phyloP scores from a whole-genome alignment of 2,329 filamentous ascomycete species.

The Sphaerulina populicola region DNA sequence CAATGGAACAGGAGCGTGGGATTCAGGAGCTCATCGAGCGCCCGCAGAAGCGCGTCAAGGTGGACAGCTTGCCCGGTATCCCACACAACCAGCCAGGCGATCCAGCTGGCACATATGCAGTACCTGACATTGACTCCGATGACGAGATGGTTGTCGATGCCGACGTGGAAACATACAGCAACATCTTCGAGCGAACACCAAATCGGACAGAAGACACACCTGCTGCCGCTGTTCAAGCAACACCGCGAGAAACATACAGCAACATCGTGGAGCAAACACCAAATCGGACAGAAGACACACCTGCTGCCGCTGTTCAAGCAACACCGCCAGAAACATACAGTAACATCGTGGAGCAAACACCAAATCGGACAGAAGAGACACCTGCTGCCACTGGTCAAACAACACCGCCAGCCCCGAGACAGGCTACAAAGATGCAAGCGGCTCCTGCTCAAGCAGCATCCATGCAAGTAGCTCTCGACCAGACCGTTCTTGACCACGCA shows the following conservation, averaged over 20 bases:
- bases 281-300: neutral
- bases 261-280: slow-evolving; percentile 23
- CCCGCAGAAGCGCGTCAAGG: slow-evolving; percentile 28
- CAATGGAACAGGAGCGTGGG: slow-evolving; percentile 24
- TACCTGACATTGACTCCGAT: slow-evolving; percentile 28
- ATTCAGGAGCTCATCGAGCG: slow-evolving; percentile 22
- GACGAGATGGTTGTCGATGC: slow-evolving; percentile 32
- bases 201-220: neutral
- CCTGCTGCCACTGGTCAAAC: neutral
- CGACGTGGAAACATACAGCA: slow-evolving; percentile 17
- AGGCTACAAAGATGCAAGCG: neutral
- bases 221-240: slow-evolving; percentile 2
- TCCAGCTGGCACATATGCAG: slow-evolving; percentile 25
- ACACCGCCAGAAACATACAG: slow-evolving; percentile 12
- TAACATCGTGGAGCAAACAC: slow-evolving; percentile 23
- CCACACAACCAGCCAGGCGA: slow-evolving; percentile 30
- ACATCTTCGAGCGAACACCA: slow-evolving; percentile 21
- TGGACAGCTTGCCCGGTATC: slow-evolving; percentile 27
- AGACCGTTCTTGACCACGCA: neutral
- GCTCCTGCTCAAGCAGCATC: neutral
- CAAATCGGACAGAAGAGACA: neutral
- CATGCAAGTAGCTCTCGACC: neutral
- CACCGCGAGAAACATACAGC: slow-evolving; percentile 11
- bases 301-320: slow-evolving; percentile 2
- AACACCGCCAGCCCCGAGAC: neutral